phyloP scores from a whole-genome alignment of 1,284 basidiomycete genomes.

The Moesziomyces sp. region DNA sequence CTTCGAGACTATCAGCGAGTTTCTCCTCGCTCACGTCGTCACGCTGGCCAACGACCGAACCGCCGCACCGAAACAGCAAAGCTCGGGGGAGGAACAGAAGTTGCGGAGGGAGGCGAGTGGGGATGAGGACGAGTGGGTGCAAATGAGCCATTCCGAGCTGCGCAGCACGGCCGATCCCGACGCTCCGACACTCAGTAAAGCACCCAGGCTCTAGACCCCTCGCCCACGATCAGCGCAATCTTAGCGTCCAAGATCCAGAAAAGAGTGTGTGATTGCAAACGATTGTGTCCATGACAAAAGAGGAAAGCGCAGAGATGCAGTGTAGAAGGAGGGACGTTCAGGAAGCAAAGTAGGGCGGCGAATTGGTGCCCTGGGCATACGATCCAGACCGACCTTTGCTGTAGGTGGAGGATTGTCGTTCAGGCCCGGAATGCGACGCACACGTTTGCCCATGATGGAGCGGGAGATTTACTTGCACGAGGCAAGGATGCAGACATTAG shows the following conservation, averaged over 20 bases:
- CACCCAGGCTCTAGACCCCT: slow-evolving; percentile 9
- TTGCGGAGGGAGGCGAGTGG: slow-evolving; percentile 7
- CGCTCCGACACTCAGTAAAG: slow-evolving; percentile 35
- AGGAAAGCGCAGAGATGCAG: not conserved
- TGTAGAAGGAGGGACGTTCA: not conserved
- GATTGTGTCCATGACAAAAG: too few species aligned
- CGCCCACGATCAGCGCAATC: too few species aligned
- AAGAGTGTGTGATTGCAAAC: not conserved
- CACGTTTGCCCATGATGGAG: too few species aligned
- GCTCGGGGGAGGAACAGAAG: not conserved
- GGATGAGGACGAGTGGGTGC: slow-evolving; percentile 53
- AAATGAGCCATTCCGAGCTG: slow-evolving; percentile 51
- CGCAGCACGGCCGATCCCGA: slow-evolving; percentile 11
- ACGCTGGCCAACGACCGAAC: slow-evolving; percentile 9
- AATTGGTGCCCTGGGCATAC: not conserved
- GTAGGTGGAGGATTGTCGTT: too few species aligned
- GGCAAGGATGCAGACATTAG: slow-evolving; percentile 30
- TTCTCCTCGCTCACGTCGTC: slow-evolving; percentile 51
- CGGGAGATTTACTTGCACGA: slow-evolving; percentile 9
- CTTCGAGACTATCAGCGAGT: slow-evolving; percentile 60
- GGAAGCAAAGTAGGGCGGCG: too few species aligned
- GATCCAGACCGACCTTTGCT: not conserved
- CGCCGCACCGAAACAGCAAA: not conserved
- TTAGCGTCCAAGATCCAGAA: not conserved
- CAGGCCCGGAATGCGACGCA: too few species aligned